Evolutionary conservation across 345 rosid genomes (phyloP), one percentile per base, ranked within the genome.

Genomic region (Gossypium ekmanianum): DNA sequence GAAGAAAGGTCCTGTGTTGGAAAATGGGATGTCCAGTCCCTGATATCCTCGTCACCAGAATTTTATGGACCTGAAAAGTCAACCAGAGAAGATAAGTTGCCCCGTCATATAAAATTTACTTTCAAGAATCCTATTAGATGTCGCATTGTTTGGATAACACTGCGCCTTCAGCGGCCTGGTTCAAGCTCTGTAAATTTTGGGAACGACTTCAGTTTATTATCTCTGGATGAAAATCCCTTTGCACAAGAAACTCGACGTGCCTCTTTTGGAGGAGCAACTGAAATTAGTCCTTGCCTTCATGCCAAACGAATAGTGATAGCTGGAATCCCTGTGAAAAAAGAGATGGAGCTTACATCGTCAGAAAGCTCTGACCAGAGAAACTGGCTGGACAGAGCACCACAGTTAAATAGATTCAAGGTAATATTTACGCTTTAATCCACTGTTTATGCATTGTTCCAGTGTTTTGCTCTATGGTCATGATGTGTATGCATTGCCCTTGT

Each of bases 11-110:
- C 97, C 20, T 78, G 84, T 78, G 61, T 95, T 84, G 99, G 98
- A 71, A 91, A 94, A 77, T 94, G 98, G 98, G 97, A 94, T 83
- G 86, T 94, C 51, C 91, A 91, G 72, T 87, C 98, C 83, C 80
- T 88, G 56, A 76, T 81, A 69, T 78, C 80, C 51, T 88, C 94
- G 74, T 91, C 97, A 50, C 75, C 94, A 41, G 98, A 93, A 77
- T 72, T 87, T 26, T 85, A 75, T 78, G 99, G 97, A 71, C 91
- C 92, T 75, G 99, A 90, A 83, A 87, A 79, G 45, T 72, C 80
- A 20, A 78, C 75, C 45, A 78, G 79, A 68, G 86, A 82, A 68
- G 79, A 87, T 79, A 74, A 81, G 84, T 83, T 85, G 66, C 98
- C 97, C 44, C 90, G 99, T 81, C 97, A 95, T 82, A 76, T 95